Evolutionary conservation across 1,284 basidiomycete genomes (phyloP).

Genomic region (Marasmius sp.): DNA sequence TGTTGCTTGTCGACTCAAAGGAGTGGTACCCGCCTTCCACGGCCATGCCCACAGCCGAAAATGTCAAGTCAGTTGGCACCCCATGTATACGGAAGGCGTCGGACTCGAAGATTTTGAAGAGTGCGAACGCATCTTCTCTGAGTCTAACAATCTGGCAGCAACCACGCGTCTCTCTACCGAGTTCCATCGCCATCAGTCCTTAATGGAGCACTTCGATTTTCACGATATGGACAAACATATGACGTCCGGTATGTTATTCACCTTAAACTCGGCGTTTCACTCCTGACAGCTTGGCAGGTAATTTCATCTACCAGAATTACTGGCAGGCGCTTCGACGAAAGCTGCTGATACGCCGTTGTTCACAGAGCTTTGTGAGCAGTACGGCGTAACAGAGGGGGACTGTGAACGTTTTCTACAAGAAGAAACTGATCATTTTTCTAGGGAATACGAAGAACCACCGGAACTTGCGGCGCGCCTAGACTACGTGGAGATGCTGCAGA

Average conservation of each 20-base stretch:
- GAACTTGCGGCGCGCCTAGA: constrained; percentile 7
- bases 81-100: constrained; percentile 23
- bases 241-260: constrained; percentile 11
- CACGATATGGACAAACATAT: constrained; percentile 19
- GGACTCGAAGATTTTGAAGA: constrained; percentile 36
- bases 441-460: constrained; percentile 10
- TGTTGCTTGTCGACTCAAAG: too few relatives aligned
- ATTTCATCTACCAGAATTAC: constrained; percentile 16
- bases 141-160: constrained; percentile 27
- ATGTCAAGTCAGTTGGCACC: constrained; percentile 32
- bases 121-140: constrained; percentile 30
- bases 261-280: too few relatives aligned
- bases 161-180: constrained; percentile 20
- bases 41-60: too few relatives aligned
- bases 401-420: constrained; percentile 19
- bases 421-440: constrained; percentile 19
- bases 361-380: not conserved
- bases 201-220: constrained; percentile 17
- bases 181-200: constrained; percentile 27
- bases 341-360: constrained; percentile 2
- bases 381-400: constrained; percentile 11
- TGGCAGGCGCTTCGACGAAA: constrained; percentile 19
- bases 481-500: constrained; percentile 19
- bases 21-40: too few relatives aligned
- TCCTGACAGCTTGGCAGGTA: not conserved